phyloP scores from a whole-genome alignment of 1,139 yeast species.

The Scheffersomyces titani region DNA sequence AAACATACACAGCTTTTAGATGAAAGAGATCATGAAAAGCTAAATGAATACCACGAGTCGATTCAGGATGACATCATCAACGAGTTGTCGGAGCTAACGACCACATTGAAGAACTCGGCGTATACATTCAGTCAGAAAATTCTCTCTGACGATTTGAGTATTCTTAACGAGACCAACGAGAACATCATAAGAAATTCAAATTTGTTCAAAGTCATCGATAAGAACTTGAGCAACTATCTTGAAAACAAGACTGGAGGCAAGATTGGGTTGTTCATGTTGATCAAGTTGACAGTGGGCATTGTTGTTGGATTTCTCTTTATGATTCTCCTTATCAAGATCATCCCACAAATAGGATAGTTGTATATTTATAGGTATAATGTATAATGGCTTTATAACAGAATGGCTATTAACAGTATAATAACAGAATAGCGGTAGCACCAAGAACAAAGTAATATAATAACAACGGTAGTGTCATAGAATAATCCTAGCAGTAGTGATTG shows the following conservation, averaged over 20 bases:
- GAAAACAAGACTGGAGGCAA: slow-evolving; percentile 41
- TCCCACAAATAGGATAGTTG: slow-evolving; percentile 10
- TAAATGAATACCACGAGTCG: slow-evolving; percentile 43
- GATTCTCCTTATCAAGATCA: slow-evolving; percentile 15
- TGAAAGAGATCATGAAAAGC: slow-evolving; percentile 11
- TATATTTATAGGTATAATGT: background rate
- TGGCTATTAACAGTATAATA: no score
- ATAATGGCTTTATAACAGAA: background rate
- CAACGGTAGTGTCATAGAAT: background rate
- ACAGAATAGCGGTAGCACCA: background rate
- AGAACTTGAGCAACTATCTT: slow-evolving; percentile 36
- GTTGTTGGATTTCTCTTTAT: slow-evolving; percentile 29
- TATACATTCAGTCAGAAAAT: slow-evolving; percentile 34
- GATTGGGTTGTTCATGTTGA: slow-evolving; percentile 35
- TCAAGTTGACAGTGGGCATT: slow-evolving; percentile 29
- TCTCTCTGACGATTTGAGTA: slow-evolving; percentile 33
- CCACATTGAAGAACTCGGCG: slow-evolving; percentile 39
- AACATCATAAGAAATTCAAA: slow-evolving; percentile 37
- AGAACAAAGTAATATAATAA: no score
- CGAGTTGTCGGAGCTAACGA: slow-evolving; percentile 40
- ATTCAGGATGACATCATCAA: slow-evolving; percentile 43
- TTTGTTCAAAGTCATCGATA: slow-evolving; percentile 39
- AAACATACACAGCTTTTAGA: slow-evolving; percentile 15
- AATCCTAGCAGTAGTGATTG: no score
- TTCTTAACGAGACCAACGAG: slow-evolving; percentile 40